Evolutionary conservation across 257 asterid genomes (phyloP).

Genomic region (Solanum sitiens): DNA sequence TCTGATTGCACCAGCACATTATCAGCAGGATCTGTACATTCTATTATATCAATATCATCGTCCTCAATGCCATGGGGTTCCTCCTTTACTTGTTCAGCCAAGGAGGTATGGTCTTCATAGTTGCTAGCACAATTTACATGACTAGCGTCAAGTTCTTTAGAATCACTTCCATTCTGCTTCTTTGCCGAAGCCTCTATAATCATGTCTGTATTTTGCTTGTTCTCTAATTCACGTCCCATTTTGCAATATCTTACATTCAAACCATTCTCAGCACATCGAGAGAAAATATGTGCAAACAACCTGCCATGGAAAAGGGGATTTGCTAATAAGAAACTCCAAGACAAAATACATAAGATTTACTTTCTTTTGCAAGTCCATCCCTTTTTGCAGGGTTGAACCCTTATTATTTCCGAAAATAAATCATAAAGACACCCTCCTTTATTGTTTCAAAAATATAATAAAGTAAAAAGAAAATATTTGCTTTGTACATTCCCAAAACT

Average conservation of each 20-base stretch:
- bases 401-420: neutral
- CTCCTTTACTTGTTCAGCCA: neutral
- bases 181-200: neutral
- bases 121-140: neutral
- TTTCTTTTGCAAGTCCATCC: neutral
- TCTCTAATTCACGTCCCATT: conserved; percentile 8
- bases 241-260: conserved; percentile 6
- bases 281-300: neutral
- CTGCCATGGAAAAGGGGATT: neutral
- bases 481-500: neutral
- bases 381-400: neutral
- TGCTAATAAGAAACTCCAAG: neutral
- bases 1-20: neutral
- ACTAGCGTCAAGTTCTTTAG: conserved; percentile 4
- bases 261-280: neutral
- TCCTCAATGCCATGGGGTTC: neutral
- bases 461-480: neutral
- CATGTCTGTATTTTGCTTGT: neutral
- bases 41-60: neutral
- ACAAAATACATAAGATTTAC: neutral
- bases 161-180: neutral
- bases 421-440: neutral
- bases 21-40: neutral
- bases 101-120: neutral
- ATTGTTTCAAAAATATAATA: neutral